A percentile compares a stretch with the other conserved stretches of the same genome.
These are phyloP conservation scores for Aspergillus costaricaensis DNA, from an alignment of 2,329 filamentous ascomycete species.

Conservation along the genomic window DNA sequence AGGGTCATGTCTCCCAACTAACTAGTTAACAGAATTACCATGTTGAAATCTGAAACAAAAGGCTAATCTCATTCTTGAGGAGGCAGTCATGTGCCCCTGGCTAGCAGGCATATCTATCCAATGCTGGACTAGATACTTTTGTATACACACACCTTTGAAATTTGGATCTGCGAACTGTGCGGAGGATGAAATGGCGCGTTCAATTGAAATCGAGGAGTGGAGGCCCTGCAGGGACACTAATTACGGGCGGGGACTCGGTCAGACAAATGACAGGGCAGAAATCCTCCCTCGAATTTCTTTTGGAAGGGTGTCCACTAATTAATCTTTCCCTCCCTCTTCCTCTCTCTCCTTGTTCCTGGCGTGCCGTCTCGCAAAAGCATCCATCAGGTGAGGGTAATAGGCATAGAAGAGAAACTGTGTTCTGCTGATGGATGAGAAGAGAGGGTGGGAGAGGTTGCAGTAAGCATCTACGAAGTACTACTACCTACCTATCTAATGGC, in stretches of 20 bases:
- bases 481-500: neutral
- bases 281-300: neutral
- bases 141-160: conserved; percentile 16
- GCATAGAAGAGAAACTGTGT: neutral
- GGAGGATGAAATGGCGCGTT: conserved; percentile 14
- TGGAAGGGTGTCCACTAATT: conserved; percentile 7
- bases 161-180: conserved; percentile 32
- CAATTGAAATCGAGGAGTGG: conserved; percentile 14
- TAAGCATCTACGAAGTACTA: too few species aligned
- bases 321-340: conserved; percentile 5
- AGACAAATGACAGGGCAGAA: neutral
- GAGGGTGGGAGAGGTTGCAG: neutral
- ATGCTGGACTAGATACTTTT: too few species aligned
- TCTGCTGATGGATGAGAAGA: neutral
- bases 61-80: neutral
- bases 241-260: conserved; percentile 2
- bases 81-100: neutral
- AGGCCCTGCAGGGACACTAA: conserved; percentile 8
- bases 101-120: neutral
- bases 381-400: neutral
- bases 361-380: neutral
- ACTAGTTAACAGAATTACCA: neutral
- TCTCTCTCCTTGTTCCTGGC: neutral
- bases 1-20: neutral
- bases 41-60: neutral